phyloP scores from a whole-genome alignment of 2,329 filamentous ascomycete species.

The Stemphylium beticola region DNA sequence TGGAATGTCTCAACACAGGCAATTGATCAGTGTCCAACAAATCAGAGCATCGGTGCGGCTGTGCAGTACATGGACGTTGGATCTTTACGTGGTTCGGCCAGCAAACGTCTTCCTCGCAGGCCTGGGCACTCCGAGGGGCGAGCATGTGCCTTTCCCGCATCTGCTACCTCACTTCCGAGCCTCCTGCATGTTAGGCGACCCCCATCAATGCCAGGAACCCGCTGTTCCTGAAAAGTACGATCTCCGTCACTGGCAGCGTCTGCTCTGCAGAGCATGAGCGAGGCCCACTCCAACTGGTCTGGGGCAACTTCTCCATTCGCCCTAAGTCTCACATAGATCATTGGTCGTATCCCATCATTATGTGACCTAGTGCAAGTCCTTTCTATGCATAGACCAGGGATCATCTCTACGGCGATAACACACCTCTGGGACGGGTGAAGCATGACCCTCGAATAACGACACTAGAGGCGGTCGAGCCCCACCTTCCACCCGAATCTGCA shows the following conservation, averaged over 20 bases:
- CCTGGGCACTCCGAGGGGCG: background rate
- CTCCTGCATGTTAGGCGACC: conserved; percentile 9
- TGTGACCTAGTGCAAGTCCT: conserved; percentile 12
- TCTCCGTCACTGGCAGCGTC: conserved; percentile 5
- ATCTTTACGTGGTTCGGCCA: background rate
- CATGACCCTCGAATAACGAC: conserved; percentile 7
- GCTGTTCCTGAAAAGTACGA: conserved; percentile 6
- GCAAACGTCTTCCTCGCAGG: background rate
- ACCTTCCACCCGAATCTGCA: conserved; percentile 3
- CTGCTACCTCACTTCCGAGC: background rate
- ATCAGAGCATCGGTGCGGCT: background rate
- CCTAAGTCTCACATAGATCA: conserved; percentile 6
- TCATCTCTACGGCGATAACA: conserved; percentile 6
- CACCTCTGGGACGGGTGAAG: conserved; percentile 5
- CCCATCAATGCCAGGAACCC: background rate
- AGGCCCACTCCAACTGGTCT: conserved; percentile 6
- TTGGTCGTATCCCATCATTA: conserved; percentile 4
- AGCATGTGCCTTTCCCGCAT: too few relatives aligned
- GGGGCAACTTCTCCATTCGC: conserved; percentile 3
- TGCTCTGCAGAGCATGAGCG: background rate
- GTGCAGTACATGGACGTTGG: too few relatives aligned
- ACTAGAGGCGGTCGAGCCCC: conserved; percentile 7
- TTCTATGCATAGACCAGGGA: conserved; percentile 6
- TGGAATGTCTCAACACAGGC: background rate
- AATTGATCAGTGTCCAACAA: background rate